Conservation (phyloP, 2,329 filamentous ascomycete genomes). For the Ophiostoma tasmaniense region DNA sequence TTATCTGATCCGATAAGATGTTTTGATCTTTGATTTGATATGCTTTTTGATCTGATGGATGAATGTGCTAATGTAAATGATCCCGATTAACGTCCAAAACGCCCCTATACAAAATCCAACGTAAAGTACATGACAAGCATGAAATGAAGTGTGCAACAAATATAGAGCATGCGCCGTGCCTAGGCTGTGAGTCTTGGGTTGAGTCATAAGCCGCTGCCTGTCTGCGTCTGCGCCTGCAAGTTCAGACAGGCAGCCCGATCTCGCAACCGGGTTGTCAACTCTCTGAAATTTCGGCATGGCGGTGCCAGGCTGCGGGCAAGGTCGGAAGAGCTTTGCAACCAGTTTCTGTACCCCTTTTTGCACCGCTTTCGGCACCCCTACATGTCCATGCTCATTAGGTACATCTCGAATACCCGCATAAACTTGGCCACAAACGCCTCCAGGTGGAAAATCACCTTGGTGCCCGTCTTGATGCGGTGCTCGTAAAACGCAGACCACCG, state of each 20-base stretch:
- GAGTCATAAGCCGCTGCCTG: background rate
- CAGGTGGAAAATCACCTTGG: conserved; percentile 94
- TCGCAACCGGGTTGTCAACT: background rate
- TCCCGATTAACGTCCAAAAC: background rate
- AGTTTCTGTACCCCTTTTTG: no score
- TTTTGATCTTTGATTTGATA: background rate
- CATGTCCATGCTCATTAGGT: conserved; percentile 75
- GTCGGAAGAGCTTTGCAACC: no score
- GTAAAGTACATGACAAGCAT: background rate
- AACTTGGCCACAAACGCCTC: conserved; percentile 99
- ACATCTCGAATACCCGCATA: conserved; percentile 93
- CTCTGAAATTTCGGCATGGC: background rate
- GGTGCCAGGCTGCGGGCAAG: no score
- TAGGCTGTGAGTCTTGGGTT: background rate
- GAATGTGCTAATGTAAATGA: background rate
- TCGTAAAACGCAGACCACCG: conserved; percentile 97
- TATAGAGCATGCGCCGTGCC: background rate
- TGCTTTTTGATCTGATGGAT: background rate
- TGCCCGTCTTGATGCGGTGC: conserved; percentile 83
- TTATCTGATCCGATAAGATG: background rate
- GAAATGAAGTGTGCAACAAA: background rate
- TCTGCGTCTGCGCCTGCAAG: background rate
- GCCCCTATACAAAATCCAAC: background rate
- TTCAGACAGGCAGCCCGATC: background rate
- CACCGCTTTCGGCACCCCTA: conserved; percentile 22